Evolutionary conservation across 495 filamentous ascomycete genomes (phyloP), one percentile per base, ranked within the genome.

Genomic region (Melanomma pulvis-pyrius): DNA sequence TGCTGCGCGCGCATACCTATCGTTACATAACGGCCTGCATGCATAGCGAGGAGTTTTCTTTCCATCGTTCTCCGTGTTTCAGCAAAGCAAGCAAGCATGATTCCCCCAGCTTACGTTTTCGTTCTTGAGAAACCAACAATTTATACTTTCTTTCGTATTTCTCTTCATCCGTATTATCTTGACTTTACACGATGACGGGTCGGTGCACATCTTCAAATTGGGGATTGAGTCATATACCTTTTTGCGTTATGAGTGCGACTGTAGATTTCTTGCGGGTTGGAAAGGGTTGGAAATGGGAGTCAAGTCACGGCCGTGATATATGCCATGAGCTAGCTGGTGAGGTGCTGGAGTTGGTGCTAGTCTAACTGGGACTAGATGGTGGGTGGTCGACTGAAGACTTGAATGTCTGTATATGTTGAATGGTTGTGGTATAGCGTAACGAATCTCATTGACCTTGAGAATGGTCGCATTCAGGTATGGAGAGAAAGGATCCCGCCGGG

Each of bases 31-130:
- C 61, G 55, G 55, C 63, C 63, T 56, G 54, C 55, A 52, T 65
- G 63, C 63, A 65, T 65, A 65, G 63, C 63, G 63, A 59, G 63
- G 63, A 51, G 63, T 65, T 65, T 36, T 52, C 39, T 24, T 28
- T 55, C 46, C 9, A 50, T 25, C 19, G 21, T 25, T n/a, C 22
- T 50, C 25, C 2, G 21, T 50, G 48, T 50, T 50, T 50, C 48
- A 50, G 48, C 48, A 50, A 24, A 6, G 39, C 39, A 44, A 44
- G 17, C 39, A 44, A 44, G 48, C 48, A 50, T 50, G 48, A 50
- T 50, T 50, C 48, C 48, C 48, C 48, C 25, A 17, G 17, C 17
- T 17, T 11, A 1, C 48, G 19, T n/a, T 7, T 11, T 26, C 25
- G 9, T 50, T 50, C 15, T 47, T 47, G 4, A 12, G 12, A 4